Evolutionary conservation across 768 basidiomycete genomes (phyloP).

Genomic region (Podaxis pistillaris): DNA sequence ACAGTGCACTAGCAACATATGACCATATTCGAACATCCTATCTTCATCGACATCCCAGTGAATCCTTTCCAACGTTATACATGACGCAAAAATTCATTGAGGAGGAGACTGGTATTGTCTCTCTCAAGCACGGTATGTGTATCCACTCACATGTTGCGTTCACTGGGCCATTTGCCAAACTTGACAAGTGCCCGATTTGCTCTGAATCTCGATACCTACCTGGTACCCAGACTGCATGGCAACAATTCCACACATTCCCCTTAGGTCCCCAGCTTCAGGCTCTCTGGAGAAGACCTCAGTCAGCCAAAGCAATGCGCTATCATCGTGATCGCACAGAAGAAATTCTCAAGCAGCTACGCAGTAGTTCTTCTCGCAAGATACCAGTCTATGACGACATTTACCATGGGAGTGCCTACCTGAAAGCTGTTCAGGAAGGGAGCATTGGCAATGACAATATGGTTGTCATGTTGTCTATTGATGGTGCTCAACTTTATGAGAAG

Average conservation of each 20-base stretch:
- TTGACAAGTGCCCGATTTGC: constrained; percentile 20
- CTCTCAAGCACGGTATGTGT: constrained; percentile 35
- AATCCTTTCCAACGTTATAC: too few relatives aligned
- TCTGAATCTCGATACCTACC: not conserved
- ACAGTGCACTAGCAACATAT: too few relatives aligned
- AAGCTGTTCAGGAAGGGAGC: constrained; percentile 16
- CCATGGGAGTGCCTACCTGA: constrained; percentile 28
- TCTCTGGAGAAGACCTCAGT: too few relatives aligned
- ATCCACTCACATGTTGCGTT: constrained; percentile 25
- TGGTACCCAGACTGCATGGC: not conserved
- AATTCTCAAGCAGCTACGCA: too few relatives aligned
- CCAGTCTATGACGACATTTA: constrained; percentile 28
- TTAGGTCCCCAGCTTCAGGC: too few relatives aligned
- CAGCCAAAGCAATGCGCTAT: too few relatives aligned
- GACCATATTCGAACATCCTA: too few relatives aligned
- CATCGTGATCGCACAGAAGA: too few relatives aligned
- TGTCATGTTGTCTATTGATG: constrained; percentile 35
- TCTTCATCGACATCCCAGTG: too few relatives aligned
- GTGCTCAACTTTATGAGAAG: constrained; percentile 40
- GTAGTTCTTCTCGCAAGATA: not conserved
- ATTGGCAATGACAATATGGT: constrained; percentile 32
- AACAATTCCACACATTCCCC: too few relatives aligned
- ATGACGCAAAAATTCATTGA: not conserved
- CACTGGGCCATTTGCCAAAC: constrained; percentile 20
- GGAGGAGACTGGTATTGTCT: constrained; percentile 27